phyloP scores from a whole-genome alignment of 2,329 filamentous ascomycete species.

The Penicillium sp. region DNA sequence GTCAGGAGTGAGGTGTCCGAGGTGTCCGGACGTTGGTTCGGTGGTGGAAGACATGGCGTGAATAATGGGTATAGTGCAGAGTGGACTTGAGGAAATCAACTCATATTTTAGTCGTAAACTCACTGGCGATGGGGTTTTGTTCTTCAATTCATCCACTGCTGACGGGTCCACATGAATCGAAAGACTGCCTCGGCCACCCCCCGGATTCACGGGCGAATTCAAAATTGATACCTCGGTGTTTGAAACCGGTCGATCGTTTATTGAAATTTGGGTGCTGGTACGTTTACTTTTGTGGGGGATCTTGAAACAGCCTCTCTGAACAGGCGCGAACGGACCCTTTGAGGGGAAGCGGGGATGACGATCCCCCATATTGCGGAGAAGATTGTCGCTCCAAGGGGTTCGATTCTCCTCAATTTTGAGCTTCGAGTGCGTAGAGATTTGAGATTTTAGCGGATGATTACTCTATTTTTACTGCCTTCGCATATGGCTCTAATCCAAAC shows the following conservation, averaged over 20 bases:
- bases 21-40: slow-evolving; percentile 45
- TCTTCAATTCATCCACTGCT: background rate
- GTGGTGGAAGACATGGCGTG: slow-evolving; percentile 13
- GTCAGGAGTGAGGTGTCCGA: slow-evolving; percentile 77
- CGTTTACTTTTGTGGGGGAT: background rate
- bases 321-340: background rate
- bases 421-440: background rate
- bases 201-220: background rate
- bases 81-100: background rate
- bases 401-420: background rate
- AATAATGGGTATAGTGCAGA: background rate
- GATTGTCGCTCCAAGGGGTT: background rate
- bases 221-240: slow-evolving; percentile 7
- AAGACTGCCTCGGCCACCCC: background rate
- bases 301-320: background rate
- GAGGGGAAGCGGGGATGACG: background rate
- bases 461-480: background rate
- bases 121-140: background rate
- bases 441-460: background rate
- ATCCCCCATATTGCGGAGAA: slow-evolving; percentile 8
- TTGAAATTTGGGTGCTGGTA: background rate
- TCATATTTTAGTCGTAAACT: background rate
- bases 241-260: background rate
- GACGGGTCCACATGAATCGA: slow-evolving; percentile 2
- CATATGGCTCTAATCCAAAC: background rate